Evolutionary conservation across 2,329 filamentous ascomycete genomes (phyloP), one percentile per base, ranked within the genome.

Genomic region (Xylariaceae sp.): DNA sequence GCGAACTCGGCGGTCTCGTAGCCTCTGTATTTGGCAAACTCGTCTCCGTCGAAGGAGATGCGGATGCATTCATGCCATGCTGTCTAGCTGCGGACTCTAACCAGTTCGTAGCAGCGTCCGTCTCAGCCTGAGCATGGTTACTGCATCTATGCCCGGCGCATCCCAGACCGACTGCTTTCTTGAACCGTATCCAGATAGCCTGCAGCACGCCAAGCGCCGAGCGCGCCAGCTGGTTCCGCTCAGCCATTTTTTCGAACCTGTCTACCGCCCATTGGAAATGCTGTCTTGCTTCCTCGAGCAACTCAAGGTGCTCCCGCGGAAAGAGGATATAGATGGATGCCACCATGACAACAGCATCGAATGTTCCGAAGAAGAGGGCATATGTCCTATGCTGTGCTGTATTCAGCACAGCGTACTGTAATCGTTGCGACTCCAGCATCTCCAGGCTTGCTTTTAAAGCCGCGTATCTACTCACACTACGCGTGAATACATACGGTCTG

Each of bases 251-350:
- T 46, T 77, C 71, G 54, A 84, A 83, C 5, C 81, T 72, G 55
- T 82, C 75, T 53, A 80, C 75, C 1, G 77, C 76, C 78, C 79
- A 83, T 40, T 76, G 73, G 55, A 82, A 82, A 56, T 83, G 79
- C 58, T 80, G 77, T 9, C 77, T 62, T 0, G 76, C 74, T 19
- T 68, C 68, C 4, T 71, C 66, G 0, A 77, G 64, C 27, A 77
- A 64, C 22, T 78, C 75, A 2, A 66, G 60, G 48, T 82, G 75
- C 57, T 83, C 80, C 18, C 68, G 70, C 1, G 81, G 81, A 53
- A 82, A 82, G 9, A 85, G 62, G 32, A 85, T 83, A 60, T 79
- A 83, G 31, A 84, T 77, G 15, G 79, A 76, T 0, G 81, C 77
- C 46, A 83, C 71, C 48, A 85, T 70, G 14, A 85, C 78, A 17